Evolutionary conservation across 2,329 filamentous ascomycete genomes (phyloP), one percentile per base, ranked within the genome.

Genomic region (Ophioceras dolichostomum): DNA sequence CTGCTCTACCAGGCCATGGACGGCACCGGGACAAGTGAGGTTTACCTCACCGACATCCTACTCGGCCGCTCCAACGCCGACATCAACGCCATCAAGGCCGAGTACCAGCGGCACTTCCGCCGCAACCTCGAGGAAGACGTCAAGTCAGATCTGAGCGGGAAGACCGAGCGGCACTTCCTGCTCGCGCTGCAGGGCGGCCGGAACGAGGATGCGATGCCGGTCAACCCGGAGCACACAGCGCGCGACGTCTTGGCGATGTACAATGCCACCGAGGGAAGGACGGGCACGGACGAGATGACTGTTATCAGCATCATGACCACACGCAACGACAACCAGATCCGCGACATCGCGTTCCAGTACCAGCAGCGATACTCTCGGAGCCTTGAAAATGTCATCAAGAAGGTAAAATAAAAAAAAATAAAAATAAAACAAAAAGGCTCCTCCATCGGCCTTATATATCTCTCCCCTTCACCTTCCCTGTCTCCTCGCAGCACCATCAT

Each of bases 31-130:
- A 96, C 89, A 1, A 94, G 94, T 49, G 89, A 96, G 53, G 65
- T 67, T 38, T 67, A 91, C 1, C 67, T 98, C 35, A 91, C 94
- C 54, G 89, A 96, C 48, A 71, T 94, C 5, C 68, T 96, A 2
- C 72, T 95, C 4, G 71, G 78, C 8, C 75, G 89, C 26, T 83
- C 78, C 26, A 96, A 96, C 51, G 86, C 87, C 24, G 89, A 96
- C 49, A 66, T 98, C 28, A 70, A 75, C 38, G 85, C 84, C 28
- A 95, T 98, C 66, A 94, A 93, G 62, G 59, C 66, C 33, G 72
- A 76, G 14, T 96, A 94, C 55, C 70, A 79, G 32, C 70, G 70
- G 13, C 74, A 70, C 1, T 87, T 79, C 62, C 64, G 66, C 27
- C 70, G 70, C 16, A 67, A 70, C 13, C 70, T 96, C 1, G 80